Evolutionary conservation across 352 stramenopile genomes (phyloP), one percentile per base, ranked within the genome.

Genomic region (Globisporangium splendens): DNA sequence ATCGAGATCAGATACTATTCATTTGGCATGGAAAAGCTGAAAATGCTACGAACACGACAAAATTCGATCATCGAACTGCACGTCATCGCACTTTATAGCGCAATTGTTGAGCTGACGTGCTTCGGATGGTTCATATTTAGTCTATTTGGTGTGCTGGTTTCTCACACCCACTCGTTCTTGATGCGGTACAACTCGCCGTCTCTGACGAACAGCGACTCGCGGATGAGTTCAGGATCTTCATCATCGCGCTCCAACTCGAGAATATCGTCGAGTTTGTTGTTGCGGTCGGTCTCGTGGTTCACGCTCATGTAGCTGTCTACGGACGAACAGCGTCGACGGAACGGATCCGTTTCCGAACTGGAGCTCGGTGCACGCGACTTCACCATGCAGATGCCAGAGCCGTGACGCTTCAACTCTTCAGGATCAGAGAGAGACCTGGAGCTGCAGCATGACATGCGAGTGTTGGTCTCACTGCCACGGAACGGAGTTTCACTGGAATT

Each of bases 401-500:
- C 5, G 24, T 31, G 24, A 31, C 24, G 24, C 5, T 31, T 31
- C 24, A 31, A 31, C 24, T 31, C 24, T 31, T 31, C 24, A 2
- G 24, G 24, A 38, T 62, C 56, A 13, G 54, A 60, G 31, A 60
- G 44, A 44, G 54, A 54, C 8, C 54, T 31, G 8, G 54, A 48
- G 54, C 54, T 60, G 44, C 38, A 60, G 54, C 46, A 61, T 33
- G 55, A 61, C 55, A 61, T 61, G n/a, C 55, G 41, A 39, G 54
- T 54, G 38, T 39, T 61, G 48, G 54, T 54, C 55, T 50, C 55
- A 38, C 55, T 61, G 15, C 48, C 47, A 12, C 55, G 55, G 24
- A 31, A 31, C 24, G 24, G 24, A 2, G 24, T 31, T 31, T 31
- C 24, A 5, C 24, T 31, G 24, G 24, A 5, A 5, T 31, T 31